Percentiles rank a stretch among this genome's conserved stretches.
phyloP scores from a whole-genome alignment of 2,329 filamentous ascomycete species.

The Xylariaceae sp. region DNA sequence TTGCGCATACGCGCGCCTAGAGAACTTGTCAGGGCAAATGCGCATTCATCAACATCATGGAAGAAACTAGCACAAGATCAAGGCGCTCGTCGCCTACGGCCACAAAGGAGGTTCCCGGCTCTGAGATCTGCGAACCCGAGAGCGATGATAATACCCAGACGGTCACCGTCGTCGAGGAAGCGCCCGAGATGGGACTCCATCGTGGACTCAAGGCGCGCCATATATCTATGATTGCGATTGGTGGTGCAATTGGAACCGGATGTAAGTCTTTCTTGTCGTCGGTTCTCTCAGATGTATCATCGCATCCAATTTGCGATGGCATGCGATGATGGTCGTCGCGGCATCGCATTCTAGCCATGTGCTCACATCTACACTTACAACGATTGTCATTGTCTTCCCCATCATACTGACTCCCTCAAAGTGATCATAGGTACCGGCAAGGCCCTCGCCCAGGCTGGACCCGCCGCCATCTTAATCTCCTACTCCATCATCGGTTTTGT shows the following conservation, averaged over 20 bases:
- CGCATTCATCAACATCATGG: slow-evolving; percentile 18
- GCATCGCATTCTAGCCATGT: neutral
- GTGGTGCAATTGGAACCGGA: slow-evolving; percentile 69
- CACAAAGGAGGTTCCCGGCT: slow-evolving; percentile 29
- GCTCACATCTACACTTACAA: too few species aligned
- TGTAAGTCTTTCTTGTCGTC: slow-evolving; percentile 20
- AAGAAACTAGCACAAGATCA: slow-evolving; percentile 27
- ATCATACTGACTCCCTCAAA: slow-evolving; percentile 3
- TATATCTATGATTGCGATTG: slow-evolving; percentile 62
- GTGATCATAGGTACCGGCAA: slow-evolving; percentile 64
- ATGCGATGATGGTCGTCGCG: neutral
- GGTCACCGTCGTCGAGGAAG: slow-evolving; percentile 47
- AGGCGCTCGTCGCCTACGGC: slow-evolving; percentile 28
- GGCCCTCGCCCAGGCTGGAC: slow-evolving; percentile 49
- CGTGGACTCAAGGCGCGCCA: slow-evolving; percentile 51
- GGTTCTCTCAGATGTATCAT: too few species aligned
- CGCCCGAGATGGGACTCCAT: slow-evolving; percentile 43
- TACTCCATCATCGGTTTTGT: slow-evolving; percentile 65
- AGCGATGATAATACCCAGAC: slow-evolving; percentile 17
- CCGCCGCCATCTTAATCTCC: slow-evolving; percentile 65
- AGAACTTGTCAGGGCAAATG: neutral
- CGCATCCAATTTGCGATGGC: neutral
- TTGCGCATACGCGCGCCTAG: too few species aligned
- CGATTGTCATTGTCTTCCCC: too few species aligned
- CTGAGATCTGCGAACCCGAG: slow-evolving; percentile 20